A percentile compares a stretch with the other conserved stretches of the same genome.
These are phyloP conservation scores for Solanum raphanifolium DNA, from an alignment of 257 asterid genomes.

Conservation along the genomic window DNA sequence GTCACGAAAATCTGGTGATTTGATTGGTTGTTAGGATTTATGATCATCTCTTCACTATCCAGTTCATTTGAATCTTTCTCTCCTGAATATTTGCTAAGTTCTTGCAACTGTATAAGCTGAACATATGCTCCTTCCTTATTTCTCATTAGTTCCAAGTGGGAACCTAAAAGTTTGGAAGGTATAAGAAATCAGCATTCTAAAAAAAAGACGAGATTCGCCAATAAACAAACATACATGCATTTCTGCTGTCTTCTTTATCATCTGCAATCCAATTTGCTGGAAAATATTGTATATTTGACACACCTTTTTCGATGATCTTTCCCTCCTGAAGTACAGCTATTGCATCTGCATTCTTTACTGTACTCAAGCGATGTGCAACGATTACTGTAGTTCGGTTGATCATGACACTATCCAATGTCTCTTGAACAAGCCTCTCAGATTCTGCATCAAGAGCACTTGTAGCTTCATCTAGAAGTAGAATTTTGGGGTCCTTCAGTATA, in stretches of 20 bases:
- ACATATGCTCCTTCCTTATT: conserved; percentile 45
- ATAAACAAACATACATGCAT: not conserved
- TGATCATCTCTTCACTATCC: conserved; percentile 17
- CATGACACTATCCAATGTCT: conserved; percentile 41
- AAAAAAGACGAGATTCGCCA: not conserved
- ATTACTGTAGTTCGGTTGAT: conserved; percentile 31
- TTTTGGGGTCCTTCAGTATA: conserved; percentile 33
- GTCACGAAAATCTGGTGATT: conserved; percentile 35
- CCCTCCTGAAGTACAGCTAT: conserved; percentile 44
- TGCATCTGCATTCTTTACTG: conserved; percentile 37
- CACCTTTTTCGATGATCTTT: conserved; percentile 40
- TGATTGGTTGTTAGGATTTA: conserved; percentile 28
- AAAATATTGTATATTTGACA: not conserved
- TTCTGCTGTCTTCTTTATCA: not conserved
- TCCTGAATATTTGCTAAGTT: conserved; percentile 25
- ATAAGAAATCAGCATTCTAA: not conserved
- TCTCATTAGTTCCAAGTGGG: conserved; percentile 29
- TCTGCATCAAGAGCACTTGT: conserved; percentile 55
- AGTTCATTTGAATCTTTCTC: conserved; percentile 20
- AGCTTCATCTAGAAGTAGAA: conserved; percentile 49
- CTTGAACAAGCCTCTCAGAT: conserved; percentile 41
- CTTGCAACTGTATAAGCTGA: conserved; percentile 49
- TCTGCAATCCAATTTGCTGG: not conserved
- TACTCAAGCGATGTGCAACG: conserved; percentile 47
- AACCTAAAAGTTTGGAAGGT: conserved; percentile 21